These are phyloP conservation scores for Rosa rugosa DNA, from an alignment of 306 rosid genomes.

Conservation along the genomic window DNA sequence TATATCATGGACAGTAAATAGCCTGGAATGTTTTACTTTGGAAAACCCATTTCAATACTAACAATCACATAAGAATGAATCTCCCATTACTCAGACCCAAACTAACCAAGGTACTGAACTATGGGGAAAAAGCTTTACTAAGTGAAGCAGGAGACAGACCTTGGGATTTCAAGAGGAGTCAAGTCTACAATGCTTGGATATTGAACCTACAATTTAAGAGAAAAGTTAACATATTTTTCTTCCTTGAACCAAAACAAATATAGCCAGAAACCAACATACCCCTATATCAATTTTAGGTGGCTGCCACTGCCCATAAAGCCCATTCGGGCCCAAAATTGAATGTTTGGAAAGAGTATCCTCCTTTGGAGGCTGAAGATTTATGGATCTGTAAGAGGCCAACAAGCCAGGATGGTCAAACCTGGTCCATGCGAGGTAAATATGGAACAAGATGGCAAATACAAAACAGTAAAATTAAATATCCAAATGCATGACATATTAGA, in stretches of 20 bases:
- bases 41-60: conserved; percentile 9
- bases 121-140: conserved; percentile 19
- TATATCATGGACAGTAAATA: not conserved
- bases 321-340: conserved; percentile 86
- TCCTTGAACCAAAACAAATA: conserved; percentile 25
- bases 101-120: conserved; percentile 14
- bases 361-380: conserved; percentile 59
- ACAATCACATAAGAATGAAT: conserved; percentile 14
- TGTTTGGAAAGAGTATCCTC: conserved; percentile 85
- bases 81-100: conserved; percentile 11
- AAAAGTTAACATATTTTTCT: conserved; percentile 40
- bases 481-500: conserved; percentile 5
- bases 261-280: conserved; percentile 50
- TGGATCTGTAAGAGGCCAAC: conserved; percentile 51
- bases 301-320: conserved; percentile 80
- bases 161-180: conserved; percentile 67
- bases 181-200: conserved; percentile 82
- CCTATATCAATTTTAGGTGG: conserved; percentile 64
- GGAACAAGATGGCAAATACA: not conserved
- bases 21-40: not conserved
- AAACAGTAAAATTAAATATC: not conserved
- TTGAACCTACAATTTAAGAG: conserved; percentile 61
- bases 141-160: conserved; percentile 46
- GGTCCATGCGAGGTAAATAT: not conserved
- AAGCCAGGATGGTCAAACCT: conserved; percentile 18